Conservation (phyloP, 2,329 filamentous ascomycete genomes). For the Hymenoscyphus albidus region DNA sequence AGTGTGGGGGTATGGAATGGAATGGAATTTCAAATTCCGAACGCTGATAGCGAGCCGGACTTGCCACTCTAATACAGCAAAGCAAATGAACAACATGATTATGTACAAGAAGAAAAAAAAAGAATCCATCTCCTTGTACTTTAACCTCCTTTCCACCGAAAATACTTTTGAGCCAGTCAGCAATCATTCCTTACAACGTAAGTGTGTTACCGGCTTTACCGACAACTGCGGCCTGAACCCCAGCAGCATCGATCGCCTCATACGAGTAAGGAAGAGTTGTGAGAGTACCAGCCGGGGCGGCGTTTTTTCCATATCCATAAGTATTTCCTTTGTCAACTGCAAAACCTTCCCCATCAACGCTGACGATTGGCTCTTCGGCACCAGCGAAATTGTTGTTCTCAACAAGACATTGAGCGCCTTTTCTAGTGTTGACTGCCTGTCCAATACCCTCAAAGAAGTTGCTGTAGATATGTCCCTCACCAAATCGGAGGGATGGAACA, state of each 20-base stretch:
- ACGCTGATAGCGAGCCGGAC: neutral
- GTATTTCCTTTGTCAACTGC: conserved; percentile 44
- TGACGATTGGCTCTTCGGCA: conserved; percentile 42
- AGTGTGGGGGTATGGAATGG: neutral
- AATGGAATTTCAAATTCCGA: too few species aligned
- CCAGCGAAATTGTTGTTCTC: conserved; percentile 51
- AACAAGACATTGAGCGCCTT: conserved; percentile 52
- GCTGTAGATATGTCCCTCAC: conserved; percentile 60
- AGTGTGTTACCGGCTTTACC: conserved; percentile 36
- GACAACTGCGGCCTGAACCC: conserved; percentile 41
- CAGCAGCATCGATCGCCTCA: conserved; percentile 46
- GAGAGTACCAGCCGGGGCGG: conserved; percentile 49
- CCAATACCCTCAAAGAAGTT: conserved; percentile 44
- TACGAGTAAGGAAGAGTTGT: conserved; percentile 52
- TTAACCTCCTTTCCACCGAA: neutral
- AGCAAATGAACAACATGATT: neutral
- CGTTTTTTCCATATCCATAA: conserved; percentile 45
- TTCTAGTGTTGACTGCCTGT: conserved; percentile 54
- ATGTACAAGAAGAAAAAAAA: neutral
- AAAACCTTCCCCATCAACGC: conserved; percentile 41
- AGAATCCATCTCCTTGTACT: neutral
- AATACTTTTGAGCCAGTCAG: neutral
- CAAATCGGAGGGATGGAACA: conserved; percentile 60
- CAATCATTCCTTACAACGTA: conserved; percentile 27
- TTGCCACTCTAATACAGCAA: neutral